These are phyloP conservation scores for Pyrus hybrid DNA, from an alignment of 331 rosid species.

Conservation along the genomic window DNA sequence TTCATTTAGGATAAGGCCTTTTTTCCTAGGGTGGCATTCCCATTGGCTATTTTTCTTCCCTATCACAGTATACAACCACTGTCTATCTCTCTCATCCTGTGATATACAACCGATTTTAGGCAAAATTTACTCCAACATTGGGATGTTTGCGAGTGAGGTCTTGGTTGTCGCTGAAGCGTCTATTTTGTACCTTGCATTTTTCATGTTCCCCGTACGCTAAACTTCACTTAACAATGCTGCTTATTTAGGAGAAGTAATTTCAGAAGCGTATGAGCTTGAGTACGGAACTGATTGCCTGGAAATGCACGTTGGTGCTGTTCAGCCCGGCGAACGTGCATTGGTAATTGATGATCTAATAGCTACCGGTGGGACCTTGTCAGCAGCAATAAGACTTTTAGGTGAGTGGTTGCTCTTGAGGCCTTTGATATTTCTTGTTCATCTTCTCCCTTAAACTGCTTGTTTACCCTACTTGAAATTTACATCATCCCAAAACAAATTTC, in stretches of 20 bases:
- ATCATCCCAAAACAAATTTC: not conserved
- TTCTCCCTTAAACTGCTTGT: not conserved
- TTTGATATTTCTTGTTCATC: not conserved
- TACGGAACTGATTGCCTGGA: constrained; percentile 87
- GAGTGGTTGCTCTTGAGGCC: not conserved
- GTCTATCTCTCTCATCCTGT: not conserved
- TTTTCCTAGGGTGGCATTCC: no score
- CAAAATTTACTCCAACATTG: no score
- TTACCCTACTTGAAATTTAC: not conserved
- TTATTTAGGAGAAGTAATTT: constrained; percentile 62
- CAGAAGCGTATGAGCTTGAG: constrained; percentile 74
- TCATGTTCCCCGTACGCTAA: not conserved
- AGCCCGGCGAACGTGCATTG: constrained; percentile 72
- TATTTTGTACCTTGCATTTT: not conserved
- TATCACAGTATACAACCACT: not conserved
- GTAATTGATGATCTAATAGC: constrained; percentile 88
- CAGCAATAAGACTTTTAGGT: constrained; percentile 89
- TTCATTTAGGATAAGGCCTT: not conserved
- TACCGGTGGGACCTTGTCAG: constrained; percentile 94
- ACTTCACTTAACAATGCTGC: not conserved
- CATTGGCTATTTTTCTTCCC: not conserved
- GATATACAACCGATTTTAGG: not conserved
- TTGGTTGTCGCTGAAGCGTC: not conserved
- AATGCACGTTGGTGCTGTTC: constrained; percentile 83
- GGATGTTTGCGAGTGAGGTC: no score